Base-by-base conservation (phyloP, 345 rosid species). In the Populus nigra region DNA sequence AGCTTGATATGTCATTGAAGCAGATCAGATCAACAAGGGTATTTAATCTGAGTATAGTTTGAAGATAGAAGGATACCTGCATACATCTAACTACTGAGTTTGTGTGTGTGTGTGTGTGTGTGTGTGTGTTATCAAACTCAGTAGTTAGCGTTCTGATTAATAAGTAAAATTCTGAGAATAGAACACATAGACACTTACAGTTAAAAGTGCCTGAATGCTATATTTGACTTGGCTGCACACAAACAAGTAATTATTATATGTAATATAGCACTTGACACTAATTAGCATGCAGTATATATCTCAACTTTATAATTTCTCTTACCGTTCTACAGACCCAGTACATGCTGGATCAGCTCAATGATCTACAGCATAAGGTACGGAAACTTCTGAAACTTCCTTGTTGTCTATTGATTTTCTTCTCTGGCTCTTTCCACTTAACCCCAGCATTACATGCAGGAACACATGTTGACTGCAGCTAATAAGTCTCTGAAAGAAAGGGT, bases 291-390 rank as follows among this genome's bases (percentile, higher is more conserved):
- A 11, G 8, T 43, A 41, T 39, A 49, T 69, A 11, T 74, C 12
- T 70, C 57, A 45, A 8, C 25, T 76, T 65, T 10, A 29, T 68
- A 16, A 8, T 76, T 65, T 3, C 78, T 50, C 12, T 29, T 71
- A 25, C 15, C 13, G 4, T 80, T 75, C 45, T 75, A 71, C 88
- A 95, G 99, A 91, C 98, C 62, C 98, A 93, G 71, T 89, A 78
- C 82, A 92, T 95, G 97, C 90, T 95, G 71, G 97, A 95, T 82
- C 97, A 93, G 82, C 99, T 93, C 84, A 90, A 88, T 72, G 99
- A 95, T 79, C 92, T 95, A 43, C 99, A 95, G 79, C 88, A 89
- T 31, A 93, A 86, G 98, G 98, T 93, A 88, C 35, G 67, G 47
- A 33, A 16, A 50, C 4, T 22, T 75, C 36, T 43, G 35, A 33